A percentile compares a stretch with the other conserved stretches of the same genome.
These are phyloP conservation scores for Aspergillus tamarii DNA, from an alignment of 2,329 filamentous ascomycete genomes.

Conservation along the genomic window DNA sequence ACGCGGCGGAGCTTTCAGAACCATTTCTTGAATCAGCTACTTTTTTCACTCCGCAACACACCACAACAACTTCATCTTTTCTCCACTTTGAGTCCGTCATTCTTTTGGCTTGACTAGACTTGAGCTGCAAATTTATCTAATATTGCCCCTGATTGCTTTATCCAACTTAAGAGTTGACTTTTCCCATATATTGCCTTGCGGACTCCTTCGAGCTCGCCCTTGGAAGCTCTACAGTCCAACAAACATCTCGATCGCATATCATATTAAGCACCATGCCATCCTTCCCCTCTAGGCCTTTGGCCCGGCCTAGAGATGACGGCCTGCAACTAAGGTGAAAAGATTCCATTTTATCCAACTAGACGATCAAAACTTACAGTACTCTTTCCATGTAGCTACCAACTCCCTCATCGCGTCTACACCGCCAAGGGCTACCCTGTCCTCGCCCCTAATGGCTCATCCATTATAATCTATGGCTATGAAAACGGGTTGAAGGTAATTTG, in stretches of 20 bases:
- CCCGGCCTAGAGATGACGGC: constrained; percentile 43
- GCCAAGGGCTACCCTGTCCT: constrained; percentile 61
- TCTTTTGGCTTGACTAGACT: not conserved
- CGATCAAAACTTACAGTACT: constrained; percentile 12
- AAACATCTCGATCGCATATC: not conserved
- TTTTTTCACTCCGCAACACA: constrained; percentile 23
- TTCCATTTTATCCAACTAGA: not conserved
- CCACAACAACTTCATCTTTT: not conserved
- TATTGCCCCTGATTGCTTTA: not conserved
- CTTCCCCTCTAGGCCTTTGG: constrained; percentile 41
- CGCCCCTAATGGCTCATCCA: constrained; percentile 63
- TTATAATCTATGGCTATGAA: constrained; percentile 64
- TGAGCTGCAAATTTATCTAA: not conserved
- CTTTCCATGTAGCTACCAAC: constrained; percentile 56
- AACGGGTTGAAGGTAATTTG: constrained; percentile 62
- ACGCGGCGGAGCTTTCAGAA: constrained; percentile 24
- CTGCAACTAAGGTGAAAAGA: constrained; percentile 46
- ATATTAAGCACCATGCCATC: constrained; percentile 35
- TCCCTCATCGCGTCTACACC: constrained; percentile 60
- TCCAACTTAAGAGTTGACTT: not conserved
- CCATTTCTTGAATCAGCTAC: constrained; percentile 30
- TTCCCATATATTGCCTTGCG: not conserved
- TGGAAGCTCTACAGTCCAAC: not conserved
- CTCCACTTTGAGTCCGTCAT: not conserved
- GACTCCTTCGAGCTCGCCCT: not conserved